Evolutionary conservation across 768 basidiomycete species (phyloP), one percentile per base, ranked within the genome.

Genomic region (Pleurotus sapidus): DNA sequence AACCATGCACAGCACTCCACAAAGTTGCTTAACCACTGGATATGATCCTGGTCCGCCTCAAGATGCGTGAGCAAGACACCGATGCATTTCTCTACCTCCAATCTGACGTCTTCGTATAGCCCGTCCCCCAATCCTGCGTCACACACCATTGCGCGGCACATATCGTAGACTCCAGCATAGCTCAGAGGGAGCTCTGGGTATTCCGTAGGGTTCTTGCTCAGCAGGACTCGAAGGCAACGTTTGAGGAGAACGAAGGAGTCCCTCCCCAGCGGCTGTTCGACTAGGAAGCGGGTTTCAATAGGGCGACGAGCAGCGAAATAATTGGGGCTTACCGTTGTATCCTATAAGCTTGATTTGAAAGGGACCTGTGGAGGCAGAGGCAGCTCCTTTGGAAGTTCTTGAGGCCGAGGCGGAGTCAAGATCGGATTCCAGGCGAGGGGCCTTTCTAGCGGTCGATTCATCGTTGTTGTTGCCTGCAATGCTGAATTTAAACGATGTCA

Each of bases 361-460:
- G n/a, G 83, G 74, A 1, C 75, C 79, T 67, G 39, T 66, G 63
- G 66, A 65, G 46, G 38, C 48, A 63, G 66, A 65, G 46, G 38
- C 46, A 58, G 46, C 61, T 61, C 65, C 69, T 66, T 62, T 74
- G 63, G 68, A 73, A 40, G 76, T 77, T 67, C 89, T 83, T 70
- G 78, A 84, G 63, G 85, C 82, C 68, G 85, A 83, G 62, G 80
- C 81, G 63, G 85, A 79, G 73, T 89, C 87, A 71, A 81, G 83
- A 76, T 88, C 85, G 64, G 74, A 73, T 60, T 80, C 80, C 71
- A 87, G 55, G 60, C 87, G 85, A 60, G 86, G 79, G 57, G 82
- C 82, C 77, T 91, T 91, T 71, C 79, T 81, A 71, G 82, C 82
- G 67, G 74, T 80, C 66, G 75, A 79, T 71, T 77, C 78, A 57